Percentiles rank a stretch among this genome's conserved stretches.
Conservation (phyloP, 1,139 yeast genomes). For the Scheffersomyces segobiensis region DNA sequence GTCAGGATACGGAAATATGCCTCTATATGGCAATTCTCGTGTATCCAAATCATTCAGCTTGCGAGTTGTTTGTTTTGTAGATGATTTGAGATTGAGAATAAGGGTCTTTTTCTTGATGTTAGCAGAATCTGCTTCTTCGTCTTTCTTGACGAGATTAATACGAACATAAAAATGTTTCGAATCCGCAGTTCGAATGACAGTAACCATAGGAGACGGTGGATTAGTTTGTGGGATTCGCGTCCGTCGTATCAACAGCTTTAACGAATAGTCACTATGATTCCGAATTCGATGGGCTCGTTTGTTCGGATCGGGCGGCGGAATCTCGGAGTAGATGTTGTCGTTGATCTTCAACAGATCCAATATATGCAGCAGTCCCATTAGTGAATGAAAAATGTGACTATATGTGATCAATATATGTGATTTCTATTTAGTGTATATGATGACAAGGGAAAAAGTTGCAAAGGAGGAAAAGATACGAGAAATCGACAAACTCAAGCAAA, state of each 20-base stretch:
- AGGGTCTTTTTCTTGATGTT: not conserved
- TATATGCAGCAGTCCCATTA: slow-evolving; percentile 17
- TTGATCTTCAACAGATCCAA: slow-evolving; percentile 28
- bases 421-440: not conserved
- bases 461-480: not conserved
- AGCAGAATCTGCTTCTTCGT: not conserved
- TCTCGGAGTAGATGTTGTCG: slow-evolving; percentile 25
- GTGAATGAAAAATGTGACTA: not conserved
- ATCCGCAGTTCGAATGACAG: not conserved
- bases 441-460: not conserved
- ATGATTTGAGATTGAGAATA: not conserved
- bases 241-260: slow-evolving; percentile 11
- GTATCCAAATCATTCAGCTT: slow-evolving; percentile 6
- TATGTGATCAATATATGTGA: not conserved
- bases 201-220: not conserved
- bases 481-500: not conserved
- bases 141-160: not conserved
- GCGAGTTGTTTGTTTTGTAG: not conserved
- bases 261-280: slow-evolving; percentile 12
- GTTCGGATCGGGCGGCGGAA: slow-evolving; percentile 17
- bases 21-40: slow-evolving; percentile 62
- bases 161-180: not conserved
- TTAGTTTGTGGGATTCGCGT: slow-evolving; percentile 4
- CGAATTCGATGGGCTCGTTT: slow-evolving; percentile 20
- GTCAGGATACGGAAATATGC: slow-evolving; percentile 58